Evolutionary conservation across 1,139 yeast species (phyloP).

Genomic region (Sugiyamaella pinicola): DNA sequence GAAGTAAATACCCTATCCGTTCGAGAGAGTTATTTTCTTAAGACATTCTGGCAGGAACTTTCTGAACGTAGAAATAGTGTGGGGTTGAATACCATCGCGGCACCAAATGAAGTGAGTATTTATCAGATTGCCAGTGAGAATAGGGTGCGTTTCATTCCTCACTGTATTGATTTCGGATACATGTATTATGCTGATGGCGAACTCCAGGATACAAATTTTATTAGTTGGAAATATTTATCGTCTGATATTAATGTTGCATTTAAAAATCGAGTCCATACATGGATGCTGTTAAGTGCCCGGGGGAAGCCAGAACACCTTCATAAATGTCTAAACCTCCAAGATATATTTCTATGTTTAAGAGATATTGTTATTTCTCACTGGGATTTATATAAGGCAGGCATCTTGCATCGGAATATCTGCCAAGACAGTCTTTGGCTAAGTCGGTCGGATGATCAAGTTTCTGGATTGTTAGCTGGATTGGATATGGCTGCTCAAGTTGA

Average conservation of each 20-base stretch:
- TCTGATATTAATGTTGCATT: neutral
- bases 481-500: slow-evolving; percentile 11
- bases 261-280: slow-evolving; percentile 11
- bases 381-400: slow-evolving; percentile 13
- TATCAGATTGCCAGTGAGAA: slow-evolving; percentile 17
- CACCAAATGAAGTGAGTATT: slow-evolving; percentile 9
- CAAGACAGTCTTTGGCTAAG: slow-evolving; percentile 11
- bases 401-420: slow-evolving; percentile 12
- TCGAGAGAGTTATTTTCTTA: slow-evolving; percentile 5
- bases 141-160: slow-evolving; percentile 12
- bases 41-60: slow-evolving; percentile 13
- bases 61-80: slow-evolving; percentile 3
- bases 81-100: neutral
- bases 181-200: slow-evolving; percentile 16
- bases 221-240: slow-evolving; percentile 7
- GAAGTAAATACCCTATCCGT: neutral
- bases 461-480: slow-evolving; percentile 9
- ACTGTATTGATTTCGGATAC: slow-evolving; percentile 15
- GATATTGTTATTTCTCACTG: slow-evolving; percentile 15
- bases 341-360: slow-evolving; percentile 8
- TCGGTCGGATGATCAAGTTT: neutral
- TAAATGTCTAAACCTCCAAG: slow-evolving; percentile 5
- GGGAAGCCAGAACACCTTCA: slow-evolving; percentile 3
- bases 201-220: slow-evolving; percentile 12
- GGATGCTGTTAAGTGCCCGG: slow-evolving; percentile 10